Percentiles rank a stretch among this genome's conserved stretches.
Evolutionary conservation across 257 asterid genomes (phyloP).

Genomic region (Lavandula angustifolia): DNA sequence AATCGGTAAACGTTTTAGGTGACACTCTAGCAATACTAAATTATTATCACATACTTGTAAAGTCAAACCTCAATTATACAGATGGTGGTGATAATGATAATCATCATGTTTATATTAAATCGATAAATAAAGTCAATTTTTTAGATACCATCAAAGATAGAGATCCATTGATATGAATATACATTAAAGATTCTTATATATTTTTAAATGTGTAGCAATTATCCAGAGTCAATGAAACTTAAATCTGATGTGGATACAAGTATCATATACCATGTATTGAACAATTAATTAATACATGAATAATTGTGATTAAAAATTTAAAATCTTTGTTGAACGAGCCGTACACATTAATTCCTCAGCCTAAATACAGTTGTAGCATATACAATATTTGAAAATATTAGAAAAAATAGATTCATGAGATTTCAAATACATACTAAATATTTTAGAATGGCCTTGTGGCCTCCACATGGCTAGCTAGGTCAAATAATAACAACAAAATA

Average conservation of each 20-base stretch:
- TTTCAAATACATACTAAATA: background rate
- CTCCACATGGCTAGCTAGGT: slow-evolving; percentile 23
- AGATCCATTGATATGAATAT: slow-evolving; percentile 38
- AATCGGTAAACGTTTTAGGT: slow-evolving; percentile 36
- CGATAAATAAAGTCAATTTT: slow-evolving; percentile 15
- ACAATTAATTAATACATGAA: background rate
- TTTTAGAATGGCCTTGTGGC: slow-evolving; percentile 22
- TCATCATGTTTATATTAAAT: slow-evolving; percentile 15
- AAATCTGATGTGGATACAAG: slow-evolving; percentile 30
- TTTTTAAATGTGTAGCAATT: background rate
- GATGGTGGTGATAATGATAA: slow-evolving; percentile 26
- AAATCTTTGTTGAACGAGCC: too few relatives aligned
- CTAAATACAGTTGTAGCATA: background rate
- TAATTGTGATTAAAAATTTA: background rate
- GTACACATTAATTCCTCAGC: background rate
- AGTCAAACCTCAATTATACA: slow-evolving; percentile 40
- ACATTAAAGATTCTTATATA: slow-evolving; percentile 35
- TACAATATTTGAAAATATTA: background rate
- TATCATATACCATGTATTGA: slow-evolving; percentile 8
- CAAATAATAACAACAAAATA: slow-evolving; percentile 9
- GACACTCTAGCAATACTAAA: slow-evolving; percentile 11
- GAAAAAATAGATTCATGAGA: background rate
- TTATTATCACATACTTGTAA: slow-evolving; percentile 8
- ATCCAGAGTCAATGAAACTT: slow-evolving; percentile 30
- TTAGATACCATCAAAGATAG: slow-evolving; percentile 24